Evolutionary conservation across 148 eudicot species (phyloP).

Genomic region (Rhododendron williamsianum): DNA sequence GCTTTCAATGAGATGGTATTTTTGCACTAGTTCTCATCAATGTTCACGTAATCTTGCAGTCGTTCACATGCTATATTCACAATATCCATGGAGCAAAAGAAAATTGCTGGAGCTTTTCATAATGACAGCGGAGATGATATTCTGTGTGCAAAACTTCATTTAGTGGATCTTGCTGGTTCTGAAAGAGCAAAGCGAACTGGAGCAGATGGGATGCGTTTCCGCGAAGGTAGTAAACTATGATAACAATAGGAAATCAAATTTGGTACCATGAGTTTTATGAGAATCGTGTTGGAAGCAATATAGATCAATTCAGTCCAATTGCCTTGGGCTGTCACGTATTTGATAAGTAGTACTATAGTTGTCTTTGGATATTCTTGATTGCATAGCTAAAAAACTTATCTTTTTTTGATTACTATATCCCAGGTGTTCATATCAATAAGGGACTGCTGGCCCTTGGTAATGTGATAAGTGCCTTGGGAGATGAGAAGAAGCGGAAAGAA

Average conservation of each 20-base stretch:
- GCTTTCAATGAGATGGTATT: background rate
- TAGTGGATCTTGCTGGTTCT: slow-evolving; percentile 98
- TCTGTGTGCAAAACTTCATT: slow-evolving; percentile 77
- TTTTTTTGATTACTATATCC: background rate
- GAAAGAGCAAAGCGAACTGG: slow-evolving; percentile 97
- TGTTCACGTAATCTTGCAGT: slow-evolving; percentile 30
- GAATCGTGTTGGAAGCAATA: background rate
- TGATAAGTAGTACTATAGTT: background rate
- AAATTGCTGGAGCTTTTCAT: slow-evolving; percentile 25
- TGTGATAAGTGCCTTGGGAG: slow-evolving; percentile 96
- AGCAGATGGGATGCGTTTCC: slow-evolving; percentile 86
- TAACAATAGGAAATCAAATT: background rate
- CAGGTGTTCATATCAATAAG: slow-evolving; percentile 95
- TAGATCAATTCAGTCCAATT: background rate
- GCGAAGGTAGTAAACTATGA: slow-evolving; percentile 53
- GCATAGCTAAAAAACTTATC: background rate
- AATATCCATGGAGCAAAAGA: slow-evolving; percentile 88
- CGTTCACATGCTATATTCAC: slow-evolving; percentile 99
- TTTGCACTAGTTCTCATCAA: background rate
- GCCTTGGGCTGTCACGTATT: slow-evolving; percentile 4
- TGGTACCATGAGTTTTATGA: background rate
- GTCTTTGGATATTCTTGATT: background rate
- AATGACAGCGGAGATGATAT: slow-evolving; percentile 69
- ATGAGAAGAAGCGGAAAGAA: slow-evolving; percentile 92
- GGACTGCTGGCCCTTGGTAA: slow-evolving; percentile 92